Evolutionary conservation across 2,329 filamentous ascomycete genomes (phyloP).

Genomic region (Saccharata proteae): DNA sequence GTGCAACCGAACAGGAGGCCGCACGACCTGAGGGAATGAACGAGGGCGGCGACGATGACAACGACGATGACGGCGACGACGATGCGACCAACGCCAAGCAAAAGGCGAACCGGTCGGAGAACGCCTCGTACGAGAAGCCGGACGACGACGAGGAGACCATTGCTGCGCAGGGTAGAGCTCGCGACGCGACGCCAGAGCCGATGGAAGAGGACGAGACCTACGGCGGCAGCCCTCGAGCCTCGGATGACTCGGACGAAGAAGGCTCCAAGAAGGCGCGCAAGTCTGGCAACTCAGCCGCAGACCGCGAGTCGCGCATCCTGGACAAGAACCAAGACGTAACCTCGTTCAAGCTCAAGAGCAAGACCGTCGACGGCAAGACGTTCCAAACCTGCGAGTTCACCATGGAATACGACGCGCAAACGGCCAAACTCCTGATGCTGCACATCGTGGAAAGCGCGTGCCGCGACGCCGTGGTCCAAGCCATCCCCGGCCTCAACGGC

Average conservation of each 20-base stretch:
- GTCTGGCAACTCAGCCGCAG: constrained; percentile 17
- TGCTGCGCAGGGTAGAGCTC: constrained; percentile 45
- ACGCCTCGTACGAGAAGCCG: constrained; percentile 79
- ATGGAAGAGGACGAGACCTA: constrained; percentile 45
- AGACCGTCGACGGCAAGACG: constrained; percentile 55
- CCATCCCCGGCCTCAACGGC: constrained; percentile 62
- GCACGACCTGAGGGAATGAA: constrained; percentile 34
- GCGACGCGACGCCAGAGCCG: constrained; percentile 44
- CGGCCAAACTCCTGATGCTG: constrained; percentile 87
- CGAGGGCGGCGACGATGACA: constrained; percentile 50
- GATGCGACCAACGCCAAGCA: constrained; percentile 58
- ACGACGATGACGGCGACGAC: constrained; percentile 68
- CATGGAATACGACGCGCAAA: constrained; percentile 66
- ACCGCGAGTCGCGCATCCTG: constrained; percentile 10
- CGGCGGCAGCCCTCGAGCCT: constrained; percentile 31
- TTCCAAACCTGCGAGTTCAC: constrained; percentile 71
- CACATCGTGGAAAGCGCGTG: constrained; percentile 76
- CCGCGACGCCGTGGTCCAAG: constrained; percentile 70
- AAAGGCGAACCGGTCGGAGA: constrained; percentile 64
- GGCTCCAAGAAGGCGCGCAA: constrained; percentile 10
- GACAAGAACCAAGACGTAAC: constrained; percentile 50
- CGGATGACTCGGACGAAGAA: constrained; percentile 20
- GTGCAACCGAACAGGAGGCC: constrained; percentile 38
- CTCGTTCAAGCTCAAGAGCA: constrained; percentile 68
- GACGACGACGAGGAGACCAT: constrained; percentile 82